Base-by-base conservation (phyloP, 192 early-diverging fungal genomes). In the Coemansia interrupta region DNA sequence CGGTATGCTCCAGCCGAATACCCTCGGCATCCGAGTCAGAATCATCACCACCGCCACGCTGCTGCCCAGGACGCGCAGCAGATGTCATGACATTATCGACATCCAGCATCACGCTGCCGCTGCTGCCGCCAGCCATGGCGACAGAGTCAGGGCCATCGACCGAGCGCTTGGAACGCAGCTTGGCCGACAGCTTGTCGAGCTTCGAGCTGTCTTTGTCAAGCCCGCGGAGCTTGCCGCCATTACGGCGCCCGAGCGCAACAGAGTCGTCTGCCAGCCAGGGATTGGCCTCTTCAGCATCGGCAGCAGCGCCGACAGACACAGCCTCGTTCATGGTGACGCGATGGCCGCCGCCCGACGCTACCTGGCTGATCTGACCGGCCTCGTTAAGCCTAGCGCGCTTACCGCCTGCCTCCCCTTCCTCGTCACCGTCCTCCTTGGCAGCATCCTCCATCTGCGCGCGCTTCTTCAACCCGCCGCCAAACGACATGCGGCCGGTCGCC, bases 231-330 rank as follows among this genome's bases (percentile, higher is more conserved):
- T 87, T 85, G 29, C 68, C 74, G 56, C 68, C 46, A 24, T 23
- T 26, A 17, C 67, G 67, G n/a, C 61, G 59, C 9, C 49, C 29
- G 10, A 59, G 19, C 4, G 28, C 51, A 7, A 56, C 76, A 12
- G 73, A 81, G 38, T 83, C 83, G 2, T 63, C 65, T 29, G 81
- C 73, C 0, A 95, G 78, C 93, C 93, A 95, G 6, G 93, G 93
- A 68, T 61, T 54, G 4, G 70, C 72, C 2, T 74, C 82, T 1
- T 62, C 62, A 7, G 65, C 61, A 29, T 53, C 54, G 30, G 54
- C 39, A 36, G 43, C 18, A 24, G 59, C 42, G 63, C 66, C 68
- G 30, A 85, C 73, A 5, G 77, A 69, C 9, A 85, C 62, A 12
- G 83, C 75, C 40, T 84, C 85, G n/a, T 83, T 78, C 6, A 84